Evolutionary conservation across 805 yeast genomes (phyloP), one percentile per base, ranked within the genome.

Genomic region (Pichia exigua): DNA sequence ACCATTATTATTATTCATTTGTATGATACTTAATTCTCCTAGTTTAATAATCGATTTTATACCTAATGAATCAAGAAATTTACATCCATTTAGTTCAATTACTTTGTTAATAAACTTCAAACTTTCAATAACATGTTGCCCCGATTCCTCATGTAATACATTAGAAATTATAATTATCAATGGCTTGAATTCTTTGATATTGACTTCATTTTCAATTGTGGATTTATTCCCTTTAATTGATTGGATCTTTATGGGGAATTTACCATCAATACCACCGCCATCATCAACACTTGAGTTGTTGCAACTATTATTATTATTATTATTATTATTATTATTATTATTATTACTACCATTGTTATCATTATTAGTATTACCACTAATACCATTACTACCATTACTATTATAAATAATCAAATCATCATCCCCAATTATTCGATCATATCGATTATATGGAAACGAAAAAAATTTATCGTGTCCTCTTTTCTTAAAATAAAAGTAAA

Each of bases 71-170:
- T 42, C 45, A 6, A 51, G 26, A 40, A 47, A 47, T 5, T 27
- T 47, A 6, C 47, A 21, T 5, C 54, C 54, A 12, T 51, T n/a
- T 15, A 45, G 24, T 21, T 52, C 52, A 13, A 55, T 18, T 1
- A 52, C 28, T 28, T 28, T 43, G 13, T 54, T 39, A 6, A 55
- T 20, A 13, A 55, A 50, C n/a, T 46, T 47, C n/a, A 52, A 20
- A 41, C 53, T 39, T 30, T 55, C 57, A 38, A 39, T 22, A 8
- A 52, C 51, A 41, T 55, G 50, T 6, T 27, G 24, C 8, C 49
- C 51, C 4, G 26, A 41, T 6, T 47, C 47, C n/a, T 50, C 48
- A 11, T 26, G 38, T 20, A 51, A 5, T 6, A 45, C 44, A 7
- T 24, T n/a, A 15, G 32, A 30, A 9, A 51, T 47, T 8, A 43